Evolutionary conservation across 1,284 basidiomycete genomes (phyloP).

Genomic region (Papiliotrema flavescens): DNA sequence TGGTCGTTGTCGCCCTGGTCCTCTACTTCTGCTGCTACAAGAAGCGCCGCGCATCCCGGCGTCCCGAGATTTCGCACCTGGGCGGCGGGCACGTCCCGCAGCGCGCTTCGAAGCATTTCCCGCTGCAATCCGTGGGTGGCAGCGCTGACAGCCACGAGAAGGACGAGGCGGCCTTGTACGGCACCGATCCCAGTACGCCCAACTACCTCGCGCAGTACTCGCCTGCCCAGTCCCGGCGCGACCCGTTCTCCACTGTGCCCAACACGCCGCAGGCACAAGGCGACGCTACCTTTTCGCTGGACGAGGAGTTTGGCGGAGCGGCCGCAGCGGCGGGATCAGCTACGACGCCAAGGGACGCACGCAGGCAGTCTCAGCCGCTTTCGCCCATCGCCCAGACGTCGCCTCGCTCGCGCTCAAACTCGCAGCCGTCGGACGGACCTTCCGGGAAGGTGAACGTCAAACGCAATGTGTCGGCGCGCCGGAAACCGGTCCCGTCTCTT

Average conservation of each 20-base stretch:
- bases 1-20: conserved; percentile 20
- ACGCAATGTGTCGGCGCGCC: background rate
- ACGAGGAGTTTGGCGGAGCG: background rate
- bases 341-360: too few species aligned
- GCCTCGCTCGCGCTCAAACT: background rate
- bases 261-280: background rate
- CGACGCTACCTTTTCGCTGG: background rate
- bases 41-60: background rate
- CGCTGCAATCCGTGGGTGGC: conserved; percentile 1
- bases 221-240: background rate
- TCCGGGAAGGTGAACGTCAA: conserved; percentile 1
- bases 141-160: conserved; percentile 1
- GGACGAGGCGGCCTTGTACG: background rate
- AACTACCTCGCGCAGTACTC: background rate
- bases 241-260: conserved; percentile 5
- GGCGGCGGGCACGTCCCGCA: background rate
- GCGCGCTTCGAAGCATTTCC: background rate
- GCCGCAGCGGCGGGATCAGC: background rate
- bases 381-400: too few species aligned
- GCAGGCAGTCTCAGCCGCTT: background rate
- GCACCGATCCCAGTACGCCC: background rate
- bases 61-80: background rate
- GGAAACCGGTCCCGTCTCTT: conserved; percentile 32
- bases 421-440: background rate
- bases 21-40: conserved; percentile 16